Conservation (phyloP, 2,329 filamentous ascomycete species). For the Beauveria sp. region DNA sequence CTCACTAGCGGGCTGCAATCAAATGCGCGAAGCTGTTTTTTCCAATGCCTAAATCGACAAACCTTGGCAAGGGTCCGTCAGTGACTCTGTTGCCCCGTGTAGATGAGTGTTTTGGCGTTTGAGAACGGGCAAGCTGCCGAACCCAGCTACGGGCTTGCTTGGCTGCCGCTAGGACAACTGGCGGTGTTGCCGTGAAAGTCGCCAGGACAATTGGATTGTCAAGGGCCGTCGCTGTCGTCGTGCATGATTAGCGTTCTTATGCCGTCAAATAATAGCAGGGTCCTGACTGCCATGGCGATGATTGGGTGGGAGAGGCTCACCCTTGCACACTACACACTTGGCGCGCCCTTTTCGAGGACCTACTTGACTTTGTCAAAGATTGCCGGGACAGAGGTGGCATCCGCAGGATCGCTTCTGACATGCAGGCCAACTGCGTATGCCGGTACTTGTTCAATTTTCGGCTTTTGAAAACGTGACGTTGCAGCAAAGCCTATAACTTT, state of each 20-base stretch:
- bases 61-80: background rate
- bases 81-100: background rate
- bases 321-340: background rate
- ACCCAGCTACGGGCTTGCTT: background rate
- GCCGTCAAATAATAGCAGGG: background rate
- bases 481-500: background rate
- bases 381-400: background rate
- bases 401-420: slow-evolving; percentile 1
- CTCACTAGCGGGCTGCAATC: background rate
- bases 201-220: background rate
- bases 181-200: background rate
- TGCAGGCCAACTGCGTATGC: slow-evolving; percentile 7
- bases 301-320: background rate
- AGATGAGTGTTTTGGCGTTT: background rate
- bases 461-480: background rate
- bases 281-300: background rate
- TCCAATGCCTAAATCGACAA: background rate
- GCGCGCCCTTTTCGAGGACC: background rate
- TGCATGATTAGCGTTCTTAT: background rate
- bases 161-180: background rate
- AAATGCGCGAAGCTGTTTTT: background rate
- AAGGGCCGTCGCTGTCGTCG: background rate
- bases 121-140: background rate
- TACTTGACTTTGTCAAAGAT: background rate
- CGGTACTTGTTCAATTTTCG: slow-evolving; percentile 5